Conservation (phyloP, 352 stramenopile genomes). For the Phytopythium chamaehyphon region DNA sequence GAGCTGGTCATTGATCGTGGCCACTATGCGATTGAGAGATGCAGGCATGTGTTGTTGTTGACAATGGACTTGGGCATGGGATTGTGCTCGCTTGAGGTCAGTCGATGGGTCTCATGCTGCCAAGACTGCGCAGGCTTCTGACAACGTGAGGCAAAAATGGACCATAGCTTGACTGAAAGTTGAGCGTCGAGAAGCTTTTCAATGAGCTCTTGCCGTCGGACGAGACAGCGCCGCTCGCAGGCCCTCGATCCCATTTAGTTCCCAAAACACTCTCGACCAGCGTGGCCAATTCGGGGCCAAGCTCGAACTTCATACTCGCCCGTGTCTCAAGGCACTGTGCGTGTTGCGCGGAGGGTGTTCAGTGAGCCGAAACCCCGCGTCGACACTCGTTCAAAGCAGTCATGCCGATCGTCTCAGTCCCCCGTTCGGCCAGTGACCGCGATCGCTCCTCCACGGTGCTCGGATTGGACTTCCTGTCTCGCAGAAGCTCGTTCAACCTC, state of each 20-base stretch:
- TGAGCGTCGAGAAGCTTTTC: too few relatives aligned
- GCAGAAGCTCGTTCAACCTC: constrained; percentile 8
- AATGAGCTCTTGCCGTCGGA: too few relatives aligned
- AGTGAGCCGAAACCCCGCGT: background rate
- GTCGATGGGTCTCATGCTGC: background rate
- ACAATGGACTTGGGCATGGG: background rate
- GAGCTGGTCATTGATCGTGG: too few relatives aligned
- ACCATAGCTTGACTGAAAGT: background rate
- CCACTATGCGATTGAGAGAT: too few relatives aligned
- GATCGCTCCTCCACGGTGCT: background rate
- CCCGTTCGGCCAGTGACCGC: constrained; percentile 1
- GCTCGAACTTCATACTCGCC: too few relatives aligned
- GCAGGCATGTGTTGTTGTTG: too few relatives aligned
- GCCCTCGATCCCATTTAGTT: constrained; percentile 2
- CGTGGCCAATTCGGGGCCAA: too few relatives aligned
- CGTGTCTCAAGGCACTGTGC: too few relatives aligned
- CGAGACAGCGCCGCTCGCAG: too few relatives aligned
- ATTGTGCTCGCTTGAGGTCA: background rate
- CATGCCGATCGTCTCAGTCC: constrained; percentile 2
- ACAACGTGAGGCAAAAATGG: constrained; percentile 1
- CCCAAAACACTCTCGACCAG: background rate
- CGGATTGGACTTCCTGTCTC: background rate
- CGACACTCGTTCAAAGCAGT: background rate
- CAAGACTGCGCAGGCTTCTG: background rate
- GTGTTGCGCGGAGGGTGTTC: too few relatives aligned